Evolutionary conservation across 495 filamentous ascomycete genomes (phyloP).

Genomic region (Neurospora sp.): DNA sequence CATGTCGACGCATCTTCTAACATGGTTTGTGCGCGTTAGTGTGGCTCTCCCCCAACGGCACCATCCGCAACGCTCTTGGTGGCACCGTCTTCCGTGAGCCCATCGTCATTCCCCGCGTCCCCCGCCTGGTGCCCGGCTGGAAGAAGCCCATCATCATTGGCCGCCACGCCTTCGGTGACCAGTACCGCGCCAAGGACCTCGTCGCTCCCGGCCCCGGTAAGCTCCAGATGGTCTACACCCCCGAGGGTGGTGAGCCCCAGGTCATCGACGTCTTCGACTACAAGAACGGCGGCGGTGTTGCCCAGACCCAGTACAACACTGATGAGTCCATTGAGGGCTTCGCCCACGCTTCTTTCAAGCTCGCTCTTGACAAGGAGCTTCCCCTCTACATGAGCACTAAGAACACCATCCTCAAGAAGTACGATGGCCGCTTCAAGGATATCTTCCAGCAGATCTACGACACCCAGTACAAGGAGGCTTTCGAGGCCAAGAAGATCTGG

Average conservation of each 20-base stretch:
- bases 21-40: conserved; percentile 39
- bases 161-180: conserved; percentile 96
- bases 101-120: conserved; percentile 88
- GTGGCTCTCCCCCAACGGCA: conserved; percentile 98
- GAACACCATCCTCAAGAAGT: conserved; percentile 98
- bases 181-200: conserved; percentile 90
- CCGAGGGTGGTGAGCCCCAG: conserved; percentile 70
- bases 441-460: conserved; percentile 98
- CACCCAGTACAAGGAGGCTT: conserved; percentile 70
- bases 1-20: neutral
- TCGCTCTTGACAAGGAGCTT: conserved; percentile 73
- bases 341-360: conserved; percentile 91
- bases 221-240: conserved; percentile 89
- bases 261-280: conserved; percentile 85
- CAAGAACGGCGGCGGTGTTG: conserved; percentile 71
- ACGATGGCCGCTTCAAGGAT: conserved; percentile 97
- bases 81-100: conserved; percentile 98
- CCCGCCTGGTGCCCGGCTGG: conserved; percentile 90
- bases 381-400: conserved; percentile 99
- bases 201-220: conserved; percentile 75
- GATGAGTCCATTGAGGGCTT: conserved; percentile 90
- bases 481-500: conserved; percentile 89
- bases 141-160: conserved; percentile 98
- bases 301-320: conserved; percentile 95
- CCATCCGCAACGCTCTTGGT: conserved; percentile 89